Evolutionary conservation across 768 basidiomycete genomes (phyloP), one percentile per base, ranked within the genome.

Genomic region (Tephrocybe rancida): DNA sequence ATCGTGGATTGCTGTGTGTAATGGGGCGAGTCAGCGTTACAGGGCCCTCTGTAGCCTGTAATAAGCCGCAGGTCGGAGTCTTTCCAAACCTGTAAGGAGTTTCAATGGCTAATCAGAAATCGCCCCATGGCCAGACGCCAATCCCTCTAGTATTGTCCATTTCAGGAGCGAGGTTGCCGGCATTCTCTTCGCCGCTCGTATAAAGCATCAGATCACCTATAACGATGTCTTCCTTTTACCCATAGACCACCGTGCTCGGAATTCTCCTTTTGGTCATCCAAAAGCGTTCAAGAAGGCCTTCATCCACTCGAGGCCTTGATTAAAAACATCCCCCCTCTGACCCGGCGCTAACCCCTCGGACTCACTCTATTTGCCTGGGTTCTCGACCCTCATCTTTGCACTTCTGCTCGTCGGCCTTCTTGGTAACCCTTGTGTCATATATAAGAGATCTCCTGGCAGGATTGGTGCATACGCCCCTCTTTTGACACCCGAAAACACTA

Each of bases 61-160:
- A 57, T 46, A 50, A 61, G 65, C 69, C 58, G 64, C 63, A 65
- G 65, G 64, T 70, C 64, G 65, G 59, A 38, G 43, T 22, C 30
- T 55, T 48, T 48, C 56, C 55, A 27, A 48, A 50, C 53, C 29
- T 34, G 50, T 56, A 45, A 47, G 44, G 42, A 55, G 50, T 53
- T 37, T 43, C 39, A 27, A 48, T 57, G 52, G 48, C 27, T 55
- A 41, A 46, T 48, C 49, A 43, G 52, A 38, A 37, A 55, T 57
- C 55, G 50, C 30, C 8, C 10, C 10, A 37, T 7, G 35, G 43
- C 34, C 43, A 61, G 61, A 62, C 67, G 67, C 68, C 67, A 70
- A 70, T 70, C 71, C 64, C 64, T 56, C 52, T 50, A 41, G 57
- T 35, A n/a, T 47, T 50, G 13, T 62, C 57, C 56, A 35, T 57